A percentile compares a stretch with the other conserved stretches of the same genome.
Conservation (phyloP, 2,329 filamentous ascomycete species). For the Pyrenochaeta sp. region DNA sequence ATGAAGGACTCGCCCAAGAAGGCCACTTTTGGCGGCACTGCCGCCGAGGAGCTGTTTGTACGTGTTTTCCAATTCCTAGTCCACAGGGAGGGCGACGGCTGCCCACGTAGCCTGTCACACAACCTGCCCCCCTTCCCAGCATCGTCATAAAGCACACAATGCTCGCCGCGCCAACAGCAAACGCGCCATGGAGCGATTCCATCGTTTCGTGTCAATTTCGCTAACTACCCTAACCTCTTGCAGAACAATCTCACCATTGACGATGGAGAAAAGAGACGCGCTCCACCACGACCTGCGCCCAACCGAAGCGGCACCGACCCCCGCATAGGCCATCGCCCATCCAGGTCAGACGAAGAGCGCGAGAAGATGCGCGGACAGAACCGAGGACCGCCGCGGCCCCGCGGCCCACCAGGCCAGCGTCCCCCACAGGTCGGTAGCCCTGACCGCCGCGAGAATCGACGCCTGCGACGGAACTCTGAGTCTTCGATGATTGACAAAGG, state of each 20-base stretch:
- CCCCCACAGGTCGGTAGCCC: slow-evolving; percentile 43
- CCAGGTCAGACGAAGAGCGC: slow-evolving; percentile 66
- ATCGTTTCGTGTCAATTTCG: slow-evolving; percentile 49
- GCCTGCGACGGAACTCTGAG: slow-evolving; percentile 78
- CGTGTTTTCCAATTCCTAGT: slow-evolving; percentile 53
- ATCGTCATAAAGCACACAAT: slow-evolving; percentile 2
- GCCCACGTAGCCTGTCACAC: slow-evolving; percentile 25
- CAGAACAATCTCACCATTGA: slow-evolving; percentile 74
- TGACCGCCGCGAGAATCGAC: slow-evolving; percentile 55
- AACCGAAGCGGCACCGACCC: slow-evolving; percentile 57
- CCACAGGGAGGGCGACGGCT: slow-evolving; percentile 19
- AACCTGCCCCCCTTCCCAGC: slow-evolving; percentile 11
- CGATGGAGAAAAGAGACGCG: slow-evolving; percentile 59
- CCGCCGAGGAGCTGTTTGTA: slow-evolving; percentile 79
- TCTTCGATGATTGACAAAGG: slow-evolving; percentile 74
- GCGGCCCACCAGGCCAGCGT: slow-evolving; percentile 48
- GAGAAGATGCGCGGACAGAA: slow-evolving; percentile 47
- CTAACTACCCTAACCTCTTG: slow-evolving; percentile 50
- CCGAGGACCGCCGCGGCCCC: slow-evolving; percentile 44
- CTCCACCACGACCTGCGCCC: slow-evolving; percentile 45
- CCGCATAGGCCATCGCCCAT: slow-evolving; percentile 64
- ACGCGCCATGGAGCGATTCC: slow-evolving; percentile 49
- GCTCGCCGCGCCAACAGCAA: slow-evolving; percentile 1
- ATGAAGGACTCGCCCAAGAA: slow-evolving; percentile 55
- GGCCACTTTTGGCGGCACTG: slow-evolving; percentile 53